These are phyloP conservation scores for Thuidium tamariscinum DNA, from an alignment of 225 moss, liverwort and hornwort species.

Conservation along the genomic window DNA sequence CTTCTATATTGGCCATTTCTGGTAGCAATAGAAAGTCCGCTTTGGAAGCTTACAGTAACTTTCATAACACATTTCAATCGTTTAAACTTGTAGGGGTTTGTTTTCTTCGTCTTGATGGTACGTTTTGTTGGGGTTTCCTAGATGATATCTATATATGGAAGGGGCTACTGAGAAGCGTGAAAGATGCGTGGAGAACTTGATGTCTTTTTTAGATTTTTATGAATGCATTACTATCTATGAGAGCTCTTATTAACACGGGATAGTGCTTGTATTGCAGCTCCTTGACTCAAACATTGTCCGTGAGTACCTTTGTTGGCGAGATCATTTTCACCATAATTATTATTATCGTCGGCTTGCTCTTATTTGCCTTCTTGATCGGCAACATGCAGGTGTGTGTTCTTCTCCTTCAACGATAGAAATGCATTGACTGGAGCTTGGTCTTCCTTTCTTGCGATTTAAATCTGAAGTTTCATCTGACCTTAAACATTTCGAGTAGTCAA, in stretches of 20 bases:
- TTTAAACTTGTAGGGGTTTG: background rate
- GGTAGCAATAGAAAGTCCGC: background rate
- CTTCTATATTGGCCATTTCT: background rate
- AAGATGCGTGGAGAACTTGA: background rate
- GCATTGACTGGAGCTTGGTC: background rate
- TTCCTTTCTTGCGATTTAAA: background rate
- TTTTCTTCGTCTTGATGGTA: background rate
- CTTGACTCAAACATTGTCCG: slow-evolving; percentile 35
- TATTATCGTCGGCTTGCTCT: slow-evolving; percentile 46
- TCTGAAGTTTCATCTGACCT: background rate
- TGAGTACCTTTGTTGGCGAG: slow-evolving; percentile 40
- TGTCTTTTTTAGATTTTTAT: background rate
- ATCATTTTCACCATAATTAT: slow-evolving; percentile 47
- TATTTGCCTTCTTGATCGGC: slow-evolving; percentile 58
- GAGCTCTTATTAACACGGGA: background rate
- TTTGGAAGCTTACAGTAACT: background rate
- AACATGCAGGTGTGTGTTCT: slow-evolving; percentile 43
- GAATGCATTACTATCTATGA: background rate
- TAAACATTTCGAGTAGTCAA: background rate
- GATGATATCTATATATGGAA: background rate
- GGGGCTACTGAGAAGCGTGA: background rate
- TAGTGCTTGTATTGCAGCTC: slow-evolving; percentile 21
- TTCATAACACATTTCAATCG: background rate
- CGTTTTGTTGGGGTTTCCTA: background rate
- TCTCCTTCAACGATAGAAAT: background rate